These are phyloP conservation scores for Trichoderma sp. DNA, from an alignment of 2,329 filamentous ascomycete species.

Conservation along the genomic window DNA sequence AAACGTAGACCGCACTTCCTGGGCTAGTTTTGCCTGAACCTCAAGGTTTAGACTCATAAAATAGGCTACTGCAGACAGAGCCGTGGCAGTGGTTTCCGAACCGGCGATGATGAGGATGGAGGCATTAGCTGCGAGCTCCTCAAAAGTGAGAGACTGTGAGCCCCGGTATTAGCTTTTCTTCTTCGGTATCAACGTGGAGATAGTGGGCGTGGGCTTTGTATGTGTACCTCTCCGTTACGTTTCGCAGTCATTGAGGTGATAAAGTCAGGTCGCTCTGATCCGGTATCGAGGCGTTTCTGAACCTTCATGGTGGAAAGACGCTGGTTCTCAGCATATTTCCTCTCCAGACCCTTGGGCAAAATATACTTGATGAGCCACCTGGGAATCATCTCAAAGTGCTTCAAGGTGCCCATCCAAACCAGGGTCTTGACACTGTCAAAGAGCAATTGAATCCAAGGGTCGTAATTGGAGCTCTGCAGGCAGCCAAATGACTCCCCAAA, in stretches of 20 bases:
- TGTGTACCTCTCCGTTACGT: constrained; percentile 14
- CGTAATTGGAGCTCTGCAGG: constrained; percentile 33
- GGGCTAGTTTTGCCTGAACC: constrained; percentile 37
- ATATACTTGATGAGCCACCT: not conserved
- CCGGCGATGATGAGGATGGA: constrained; percentile 36
- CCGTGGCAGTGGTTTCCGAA: constrained; percentile 41
- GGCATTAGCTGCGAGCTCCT: constrained; percentile 29
- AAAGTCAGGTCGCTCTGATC: constrained; percentile 25
- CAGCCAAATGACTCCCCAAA: constrained; percentile 39
- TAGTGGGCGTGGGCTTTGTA: too few relatives aligned
- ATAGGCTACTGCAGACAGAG: constrained; percentile 36
- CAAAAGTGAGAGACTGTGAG: constrained; percentile 21
- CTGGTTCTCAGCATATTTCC: constrained; percentile 16
- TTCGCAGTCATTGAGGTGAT: constrained; percentile 21
- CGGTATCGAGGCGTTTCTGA: constrained; percentile 12
- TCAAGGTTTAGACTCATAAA: constrained; percentile 38
- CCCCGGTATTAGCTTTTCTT: not conserved
- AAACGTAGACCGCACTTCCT: constrained; percentile 38
- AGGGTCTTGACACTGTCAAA: constrained; percentile 30
- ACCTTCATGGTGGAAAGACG: constrained; percentile 21
- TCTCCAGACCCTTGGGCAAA: not conserved
- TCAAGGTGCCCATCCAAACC: not conserved
- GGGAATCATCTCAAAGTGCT: not conserved
- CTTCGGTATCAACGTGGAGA: too few relatives aligned
- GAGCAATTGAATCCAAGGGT: constrained; percentile 36